Evolutionary conservation across 768 basidiomycete species (phyloP).

Genomic region (Suillus occidentalis): DNA sequence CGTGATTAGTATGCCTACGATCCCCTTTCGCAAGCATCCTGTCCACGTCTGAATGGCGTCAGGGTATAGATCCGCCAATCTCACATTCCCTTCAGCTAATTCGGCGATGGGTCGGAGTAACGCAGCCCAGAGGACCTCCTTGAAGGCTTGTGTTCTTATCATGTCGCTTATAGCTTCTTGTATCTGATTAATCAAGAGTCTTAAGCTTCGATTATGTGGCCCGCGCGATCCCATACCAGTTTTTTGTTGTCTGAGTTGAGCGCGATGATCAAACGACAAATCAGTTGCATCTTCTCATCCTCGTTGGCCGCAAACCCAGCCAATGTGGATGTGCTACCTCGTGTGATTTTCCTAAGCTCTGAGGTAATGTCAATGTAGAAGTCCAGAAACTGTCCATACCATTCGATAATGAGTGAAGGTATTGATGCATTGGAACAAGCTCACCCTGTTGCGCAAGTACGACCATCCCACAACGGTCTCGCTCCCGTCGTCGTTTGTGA

Average conservation of each 20-base stretch:
- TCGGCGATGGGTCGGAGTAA: background rate
- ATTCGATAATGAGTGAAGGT: background rate
- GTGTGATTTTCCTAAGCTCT: background rate
- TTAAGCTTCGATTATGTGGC: background rate
- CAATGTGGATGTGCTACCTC: background rate
- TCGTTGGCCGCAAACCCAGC: background rate
- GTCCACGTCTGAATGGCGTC: background rate
- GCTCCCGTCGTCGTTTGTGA: too few relatives aligned
- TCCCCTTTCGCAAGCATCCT: background rate
- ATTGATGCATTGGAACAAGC: background rate
- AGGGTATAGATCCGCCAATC: background rate
- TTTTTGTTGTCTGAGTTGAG: background rate
- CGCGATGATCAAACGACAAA: background rate
- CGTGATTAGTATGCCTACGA: background rate
- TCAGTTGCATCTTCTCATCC: background rate
- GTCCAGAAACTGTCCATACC: background rate
- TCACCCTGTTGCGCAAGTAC: background rate
- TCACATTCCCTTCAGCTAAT: background rate
- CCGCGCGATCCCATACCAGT: background rate
- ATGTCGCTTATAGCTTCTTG: background rate
- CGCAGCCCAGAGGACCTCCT: background rate
- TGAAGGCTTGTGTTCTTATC: background rate
- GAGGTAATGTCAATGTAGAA: background rate
- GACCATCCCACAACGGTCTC: too few relatives aligned
- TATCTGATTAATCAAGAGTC: background rate